phyloP scores from a whole-genome alignment of 805 yeast species.

The Wickerhamiella bombiphila region DNA sequence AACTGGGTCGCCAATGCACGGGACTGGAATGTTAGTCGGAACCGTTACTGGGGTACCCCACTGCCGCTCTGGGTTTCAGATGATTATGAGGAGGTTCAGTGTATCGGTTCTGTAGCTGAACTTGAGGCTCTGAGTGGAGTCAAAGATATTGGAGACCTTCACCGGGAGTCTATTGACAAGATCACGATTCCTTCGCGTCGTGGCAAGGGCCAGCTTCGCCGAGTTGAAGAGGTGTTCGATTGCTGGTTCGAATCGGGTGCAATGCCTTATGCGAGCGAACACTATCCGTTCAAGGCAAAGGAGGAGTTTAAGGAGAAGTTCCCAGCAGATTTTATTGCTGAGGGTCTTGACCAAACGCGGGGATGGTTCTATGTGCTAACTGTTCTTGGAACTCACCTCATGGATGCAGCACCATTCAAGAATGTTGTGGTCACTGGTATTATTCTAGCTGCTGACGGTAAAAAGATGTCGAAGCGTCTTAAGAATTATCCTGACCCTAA shows the following conservation, averaged over 20 bases:
- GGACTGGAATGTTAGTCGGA: constrained; percentile 97
- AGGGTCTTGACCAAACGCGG: constrained; percentile 98
- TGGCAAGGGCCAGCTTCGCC: constrained; percentile 76
- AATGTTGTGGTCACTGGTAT: constrained; percentile 94
- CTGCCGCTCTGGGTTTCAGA: constrained; percentile 96
- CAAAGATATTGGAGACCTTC: constrained; percentile 70
- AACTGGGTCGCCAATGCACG: constrained; percentile 98
- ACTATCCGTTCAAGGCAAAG: constrained; percentile 85
- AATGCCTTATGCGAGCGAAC: constrained; percentile 96
- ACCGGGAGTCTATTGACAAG: constrained; percentile 82
- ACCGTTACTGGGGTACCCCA: constrained; percentile 99
- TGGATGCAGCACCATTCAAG: constrained; percentile 82
- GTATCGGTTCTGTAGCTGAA: constrained; percentile 84
- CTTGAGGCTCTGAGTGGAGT: constrained; percentile 74
- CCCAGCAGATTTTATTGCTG: constrained; percentile 97
- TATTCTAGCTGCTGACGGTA: constrained; percentile 94
- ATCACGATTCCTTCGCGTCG: constrained; percentile 82
- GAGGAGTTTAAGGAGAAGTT: constrained; percentile 57
- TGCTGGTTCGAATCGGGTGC: constrained; percentile 99
- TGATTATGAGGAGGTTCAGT: constrained; percentile 81
- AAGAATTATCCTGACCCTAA: constrained; percentile 96
- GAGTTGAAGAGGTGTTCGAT: constrained; percentile 96
- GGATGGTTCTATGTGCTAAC: constrained; percentile 99
- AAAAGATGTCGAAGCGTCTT: constrained; percentile 96
- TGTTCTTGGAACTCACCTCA: constrained; percentile 88